Evolutionary conservation across 2,329 filamentous ascomycete species (phyloP), one percentile per base, ranked within the genome.

Genomic region (Rosellinia necatrix): DNA sequence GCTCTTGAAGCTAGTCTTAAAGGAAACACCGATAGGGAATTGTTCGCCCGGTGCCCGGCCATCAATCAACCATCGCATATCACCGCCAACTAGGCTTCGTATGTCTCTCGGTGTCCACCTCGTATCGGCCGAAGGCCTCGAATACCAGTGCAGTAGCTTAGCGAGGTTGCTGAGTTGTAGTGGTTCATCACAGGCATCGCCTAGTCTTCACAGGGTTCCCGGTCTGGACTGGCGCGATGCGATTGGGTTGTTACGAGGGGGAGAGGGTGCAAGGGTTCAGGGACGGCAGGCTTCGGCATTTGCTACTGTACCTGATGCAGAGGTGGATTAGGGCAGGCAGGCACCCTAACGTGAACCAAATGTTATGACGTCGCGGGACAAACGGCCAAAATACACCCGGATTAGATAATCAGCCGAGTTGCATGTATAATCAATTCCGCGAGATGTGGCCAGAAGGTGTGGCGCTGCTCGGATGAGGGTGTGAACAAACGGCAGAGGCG

Each of bases 201-300:
- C 30, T 15, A 40, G 35, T 22, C 24, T 56, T 56, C 49, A 57
- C 54, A 57, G 48, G 54, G 30, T 21, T 25, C 17, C 12, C 2
- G 32, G 24, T 41, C 47, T 30, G 35, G n/a, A n/a, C n/a, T n/a
- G n/a, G n/a, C 13, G 3, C 2, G 32, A 49, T 47, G 22, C 32
- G 32, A 55, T 58, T 61, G 55, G 55, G 47, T 22, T 13, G 15
- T 15, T 6, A 8, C 10, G 12, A 29, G 15, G 15, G 4, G 13
- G 35, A 52, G 13, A 37, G 37, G 21, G 42, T 56, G 56, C 30
- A 59, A 32, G 49, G 27, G 37, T 17, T n/a, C n/a, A n/a, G 22
- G 37, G 19, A 43, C 59, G 56, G 59, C 53, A 61, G 56, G 49
- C 56, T 59, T 61, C 59, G 59, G 59, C 59, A 61, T 59, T 59